phyloP scores from a whole-genome alignment of 805 yeast species.

The Schwanniomyces sp. region DNA sequence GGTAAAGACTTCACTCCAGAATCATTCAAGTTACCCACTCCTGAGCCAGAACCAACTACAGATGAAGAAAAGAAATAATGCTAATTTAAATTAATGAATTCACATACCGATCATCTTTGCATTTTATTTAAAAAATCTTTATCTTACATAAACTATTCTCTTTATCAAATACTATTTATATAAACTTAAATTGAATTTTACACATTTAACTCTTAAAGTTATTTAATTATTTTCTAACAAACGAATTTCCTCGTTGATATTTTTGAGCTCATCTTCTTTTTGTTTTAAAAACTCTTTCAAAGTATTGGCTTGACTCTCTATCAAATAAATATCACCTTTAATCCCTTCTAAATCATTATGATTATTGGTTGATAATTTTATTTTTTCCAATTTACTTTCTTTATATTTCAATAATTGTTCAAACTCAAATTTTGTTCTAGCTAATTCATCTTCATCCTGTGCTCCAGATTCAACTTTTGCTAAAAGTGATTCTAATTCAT shows the following conservation, averaged over 20 bases:
- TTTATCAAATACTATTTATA: neutral
- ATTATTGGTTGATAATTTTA: constrained; percentile 6
- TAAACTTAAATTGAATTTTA: neutral
- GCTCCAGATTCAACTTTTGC: constrained; percentile 40
- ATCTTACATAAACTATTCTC: neutral
- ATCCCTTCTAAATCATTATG: constrained; percentile 50
- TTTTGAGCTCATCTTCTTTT: constrained; percentile 60
- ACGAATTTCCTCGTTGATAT: constrained; percentile 45
- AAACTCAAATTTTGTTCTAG: constrained; percentile 57
- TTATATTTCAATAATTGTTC: constrained; percentile 83
- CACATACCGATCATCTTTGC: constrained; percentile 1
- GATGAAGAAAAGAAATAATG: constrained; percentile 32
- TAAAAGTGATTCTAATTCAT: constrained; percentile 69
- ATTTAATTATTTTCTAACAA: constrained; percentile 9
- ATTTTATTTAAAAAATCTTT: neutral
- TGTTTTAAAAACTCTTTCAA: constrained; percentile 66
- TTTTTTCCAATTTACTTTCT: constrained; percentile 49
- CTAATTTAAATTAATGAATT: neutral
- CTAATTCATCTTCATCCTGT: constrained; percentile 24
- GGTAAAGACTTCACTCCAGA: constrained; percentile 84
- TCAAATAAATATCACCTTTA: constrained; percentile 60
- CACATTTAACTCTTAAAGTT: neutral
- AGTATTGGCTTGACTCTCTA: constrained; percentile 73
- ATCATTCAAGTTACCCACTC: constrained; percentile 76
- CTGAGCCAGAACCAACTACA: constrained; percentile 66